phyloP scores from a whole-genome alignment of 129 eudicot species.

The Flaveria ramosissima region DNA sequence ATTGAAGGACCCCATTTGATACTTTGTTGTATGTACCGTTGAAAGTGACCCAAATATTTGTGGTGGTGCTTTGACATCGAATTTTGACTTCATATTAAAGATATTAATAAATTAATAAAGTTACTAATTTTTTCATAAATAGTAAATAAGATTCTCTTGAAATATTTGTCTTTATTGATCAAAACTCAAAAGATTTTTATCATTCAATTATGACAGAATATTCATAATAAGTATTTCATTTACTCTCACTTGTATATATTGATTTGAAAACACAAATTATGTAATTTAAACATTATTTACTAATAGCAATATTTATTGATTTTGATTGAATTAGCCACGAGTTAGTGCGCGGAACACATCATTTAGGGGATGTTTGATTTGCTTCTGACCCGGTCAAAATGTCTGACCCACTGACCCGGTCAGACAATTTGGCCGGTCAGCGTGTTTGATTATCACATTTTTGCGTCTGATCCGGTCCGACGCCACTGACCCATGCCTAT shows the following conservation, averaged over 20 bases:
- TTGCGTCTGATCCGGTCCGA: too few species aligned
- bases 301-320: not conserved
- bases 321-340: too few species aligned
- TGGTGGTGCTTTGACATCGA: slow-evolving; percentile 10
- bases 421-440: too few species aligned
- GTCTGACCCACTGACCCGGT: too few species aligned
- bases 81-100: slow-evolving; percentile 1
- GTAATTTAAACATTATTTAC: not conserved
- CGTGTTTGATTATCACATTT: too few species aligned
- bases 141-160: not conserved
- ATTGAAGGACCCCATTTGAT: not conserved
- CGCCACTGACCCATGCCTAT: too few species aligned
- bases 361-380: too few species aligned
- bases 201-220: not conserved
- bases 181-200: not conserved
- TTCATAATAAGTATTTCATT: not conserved
- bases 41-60: slow-evolving; percentile 24
- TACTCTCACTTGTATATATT: too few species aligned
- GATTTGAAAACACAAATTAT: too few species aligned
- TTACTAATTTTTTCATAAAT: not conserved
- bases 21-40: slow-evolving; percentile 11
- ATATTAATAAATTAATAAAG: not conserved
- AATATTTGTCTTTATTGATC: not conserved
- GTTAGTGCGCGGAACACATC: too few species aligned
- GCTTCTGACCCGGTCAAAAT: too few species aligned